Evolutionary conservation across 129 eudicot genomes (phyloP).

Genomic region (Erigeron canadensis): DNA sequence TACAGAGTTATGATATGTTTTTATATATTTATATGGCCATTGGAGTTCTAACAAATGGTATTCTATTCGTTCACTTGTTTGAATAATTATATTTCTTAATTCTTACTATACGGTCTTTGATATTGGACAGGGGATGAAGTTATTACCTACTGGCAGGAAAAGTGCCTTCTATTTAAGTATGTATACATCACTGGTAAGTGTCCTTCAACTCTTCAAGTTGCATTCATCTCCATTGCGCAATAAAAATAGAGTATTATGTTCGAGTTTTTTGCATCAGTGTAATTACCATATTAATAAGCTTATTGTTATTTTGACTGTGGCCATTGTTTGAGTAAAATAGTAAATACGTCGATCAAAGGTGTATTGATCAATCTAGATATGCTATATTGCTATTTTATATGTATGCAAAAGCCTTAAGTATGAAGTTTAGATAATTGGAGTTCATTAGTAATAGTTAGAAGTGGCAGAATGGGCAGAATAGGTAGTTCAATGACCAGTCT

Average conservation of each 20-base stretch:
- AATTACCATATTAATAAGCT: neutral
- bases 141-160: slow-evolving; percentile 93
- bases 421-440: neutral
- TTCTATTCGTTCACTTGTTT: neutral
- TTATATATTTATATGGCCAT: neutral
- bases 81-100: neutral
- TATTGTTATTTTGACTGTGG: neutral
- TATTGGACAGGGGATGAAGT: slow-evolving; percentile 75
- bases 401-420: neutral
- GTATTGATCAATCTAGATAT: slow-evolving; percentile 10
- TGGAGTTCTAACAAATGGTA: neutral
- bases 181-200: slow-evolving; percentile 68
- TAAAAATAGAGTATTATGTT: neutral
- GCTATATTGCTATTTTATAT: neutral
- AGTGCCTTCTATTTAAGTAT: slow-evolving; percentile 65
- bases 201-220: slow-evolving; percentile 6
- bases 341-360: slow-evolving; percentile 1
- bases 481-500: neutral
- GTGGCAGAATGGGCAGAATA: neutral
- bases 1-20: neutral
- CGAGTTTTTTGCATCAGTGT: neutral
- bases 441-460: neutral
- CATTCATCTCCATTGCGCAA: neutral
- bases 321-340: neutral
- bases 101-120: slow-evolving; percentile 14